Evolutionary conservation across 306 rosid species (phyloP).

Genomic region (Glycine latifolia): DNA sequence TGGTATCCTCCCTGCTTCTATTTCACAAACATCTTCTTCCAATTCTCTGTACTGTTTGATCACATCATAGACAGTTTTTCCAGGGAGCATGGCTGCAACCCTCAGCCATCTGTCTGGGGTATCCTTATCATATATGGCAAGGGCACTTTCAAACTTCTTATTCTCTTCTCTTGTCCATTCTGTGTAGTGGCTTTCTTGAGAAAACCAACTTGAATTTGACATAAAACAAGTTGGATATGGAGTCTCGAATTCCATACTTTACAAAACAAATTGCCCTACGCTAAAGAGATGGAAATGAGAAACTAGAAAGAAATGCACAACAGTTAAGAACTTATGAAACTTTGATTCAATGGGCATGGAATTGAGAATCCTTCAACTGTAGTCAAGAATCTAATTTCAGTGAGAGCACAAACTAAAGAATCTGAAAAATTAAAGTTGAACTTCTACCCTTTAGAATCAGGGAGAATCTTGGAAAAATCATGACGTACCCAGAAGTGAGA

Average conservation of each 20-base stretch:
- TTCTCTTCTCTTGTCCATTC: slow-evolving; percentile 79
- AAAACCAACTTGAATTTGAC: slow-evolving; percentile 52
- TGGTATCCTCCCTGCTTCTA: slow-evolving; percentile 74
- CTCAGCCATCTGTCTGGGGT: slow-evolving; percentile 70
- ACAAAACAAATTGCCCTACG: not conserved
- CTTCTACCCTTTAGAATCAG: slow-evolving; percentile 60
- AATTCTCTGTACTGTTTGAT: slow-evolving; percentile 70
- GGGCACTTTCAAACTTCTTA: slow-evolving; percentile 76
- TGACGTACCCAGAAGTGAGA: slow-evolving; percentile 9
- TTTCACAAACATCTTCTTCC: slow-evolving; percentile 70
- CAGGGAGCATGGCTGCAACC: slow-evolving; percentile 71
- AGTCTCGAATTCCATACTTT: slow-evolving; percentile 66
- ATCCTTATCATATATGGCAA: slow-evolving; percentile 67
- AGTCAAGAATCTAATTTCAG: slow-evolving; percentile 62
- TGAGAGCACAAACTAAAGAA: slow-evolving; percentile 54
- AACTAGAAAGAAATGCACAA: slow-evolving; percentile 20
- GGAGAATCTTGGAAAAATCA: slow-evolving; percentile 54
- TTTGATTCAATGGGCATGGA: slow-evolving; percentile 48
- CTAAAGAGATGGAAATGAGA: slow-evolving; percentile 4
- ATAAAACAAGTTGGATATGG: slow-evolving; percentile 47
- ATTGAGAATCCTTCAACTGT: slow-evolving; percentile 57
- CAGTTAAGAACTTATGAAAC: not conserved
- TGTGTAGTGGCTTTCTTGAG: slow-evolving; percentile 48
- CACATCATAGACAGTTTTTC: slow-evolving; percentile 70
- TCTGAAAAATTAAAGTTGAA: slow-evolving; percentile 44